A percentile compares a stretch with the other conserved stretches of the same genome.
Conservation (phyloP, 768 basidiomycete species). For the Bullera alba region DNA sequence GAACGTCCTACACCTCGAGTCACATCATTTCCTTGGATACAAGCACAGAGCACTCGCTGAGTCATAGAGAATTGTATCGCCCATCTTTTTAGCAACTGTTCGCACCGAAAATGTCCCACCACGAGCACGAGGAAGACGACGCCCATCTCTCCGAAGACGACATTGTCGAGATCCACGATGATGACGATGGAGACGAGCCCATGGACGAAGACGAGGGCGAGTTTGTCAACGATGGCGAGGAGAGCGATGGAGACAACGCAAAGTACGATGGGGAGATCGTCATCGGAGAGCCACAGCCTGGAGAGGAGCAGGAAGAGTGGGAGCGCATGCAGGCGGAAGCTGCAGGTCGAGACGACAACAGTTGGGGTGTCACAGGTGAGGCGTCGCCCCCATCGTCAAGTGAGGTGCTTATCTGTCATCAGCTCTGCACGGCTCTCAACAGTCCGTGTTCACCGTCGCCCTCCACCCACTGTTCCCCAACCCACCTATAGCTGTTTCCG, state of each 20-base stretch:
- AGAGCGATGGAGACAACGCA: slow-evolving; percentile 44
- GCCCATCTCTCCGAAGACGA: slow-evolving; percentile 14
- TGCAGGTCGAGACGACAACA: slow-evolving; percentile 15
- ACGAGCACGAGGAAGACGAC: slow-evolving; percentile 10
- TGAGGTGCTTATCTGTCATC: background rate
- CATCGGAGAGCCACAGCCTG: slow-evolving; percentile 52
- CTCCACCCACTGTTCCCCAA: slow-evolving; percentile 64
- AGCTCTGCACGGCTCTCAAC: slow-evolving; percentile 52
- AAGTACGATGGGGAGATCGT: slow-evolving; percentile 38
- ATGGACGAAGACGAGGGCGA: slow-evolving; percentile 22
- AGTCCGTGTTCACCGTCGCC: slow-evolving; percentile 77
- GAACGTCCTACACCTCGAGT: no score
- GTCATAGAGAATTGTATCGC: no score
- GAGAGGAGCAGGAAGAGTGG: slow-evolving; percentile 48
- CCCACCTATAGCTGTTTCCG: slow-evolving; percentile 74
- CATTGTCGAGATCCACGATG: slow-evolving; percentile 19
- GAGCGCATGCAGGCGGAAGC: background rate
- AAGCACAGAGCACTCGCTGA: no score
- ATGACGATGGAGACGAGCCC: slow-evolving; percentile 23
- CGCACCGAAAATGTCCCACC: no score
- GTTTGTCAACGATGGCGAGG: slow-evolving; percentile 41
- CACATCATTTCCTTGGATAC: no score
- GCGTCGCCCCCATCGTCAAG: background rate
- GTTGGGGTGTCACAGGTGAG: slow-evolving; percentile 16
- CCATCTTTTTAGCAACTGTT: no score